A percentile compares a stretch with the other conserved stretches of the same genome.
Conservation (phyloP, 2,329 filamentous ascomycete species). For the Fusarium guadeloupense region DNA sequence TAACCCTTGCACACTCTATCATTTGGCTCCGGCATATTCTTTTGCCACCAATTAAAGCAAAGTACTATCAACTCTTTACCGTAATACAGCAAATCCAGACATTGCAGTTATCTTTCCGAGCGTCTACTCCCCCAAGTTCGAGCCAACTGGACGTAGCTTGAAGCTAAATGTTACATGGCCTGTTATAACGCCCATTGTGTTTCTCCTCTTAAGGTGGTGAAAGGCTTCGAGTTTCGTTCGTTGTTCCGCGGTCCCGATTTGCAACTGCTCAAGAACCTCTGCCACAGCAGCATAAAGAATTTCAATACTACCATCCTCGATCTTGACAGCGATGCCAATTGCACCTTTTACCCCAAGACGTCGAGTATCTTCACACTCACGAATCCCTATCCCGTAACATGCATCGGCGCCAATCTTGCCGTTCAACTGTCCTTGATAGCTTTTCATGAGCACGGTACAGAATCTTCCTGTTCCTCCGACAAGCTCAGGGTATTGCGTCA, state of each 20-base stretch:
- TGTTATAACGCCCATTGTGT: constrained; percentile 52
- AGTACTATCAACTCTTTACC: too few relatives aligned
- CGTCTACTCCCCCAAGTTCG: background rate
- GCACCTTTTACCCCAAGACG: constrained; percentile 49
- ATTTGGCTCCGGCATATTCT: background rate
- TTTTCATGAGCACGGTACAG: constrained; percentile 56
- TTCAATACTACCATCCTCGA: constrained; percentile 58
- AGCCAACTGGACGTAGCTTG: constrained; percentile 4
- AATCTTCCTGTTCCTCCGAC: constrained; percentile 58
- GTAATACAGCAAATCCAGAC: too few relatives aligned
- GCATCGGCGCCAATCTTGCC: constrained; percentile 61
- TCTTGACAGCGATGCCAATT: constrained; percentile 57
- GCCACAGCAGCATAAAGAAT: constrained; percentile 55
- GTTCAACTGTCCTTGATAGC: constrained; percentile 50
- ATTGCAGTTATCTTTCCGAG: too few relatives aligned
- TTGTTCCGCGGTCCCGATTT: constrained; percentile 48
- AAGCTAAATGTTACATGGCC: constrained; percentile 41
- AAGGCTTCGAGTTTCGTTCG: constrained; percentile 46
- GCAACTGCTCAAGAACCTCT: constrained; percentile 56
- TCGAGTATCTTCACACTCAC: constrained; percentile 50
- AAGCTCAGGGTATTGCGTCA: constrained; percentile 53
- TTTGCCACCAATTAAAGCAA: constrained; percentile 9
- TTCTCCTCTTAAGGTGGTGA: constrained; percentile 47
- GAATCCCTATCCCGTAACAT: constrained; percentile 57
- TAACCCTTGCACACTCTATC: background rate